These are phyloP conservation scores for Cucumis cinereus DNA, from an alignment of 306 rosid genomes.

Conservation along the genomic window DNA sequence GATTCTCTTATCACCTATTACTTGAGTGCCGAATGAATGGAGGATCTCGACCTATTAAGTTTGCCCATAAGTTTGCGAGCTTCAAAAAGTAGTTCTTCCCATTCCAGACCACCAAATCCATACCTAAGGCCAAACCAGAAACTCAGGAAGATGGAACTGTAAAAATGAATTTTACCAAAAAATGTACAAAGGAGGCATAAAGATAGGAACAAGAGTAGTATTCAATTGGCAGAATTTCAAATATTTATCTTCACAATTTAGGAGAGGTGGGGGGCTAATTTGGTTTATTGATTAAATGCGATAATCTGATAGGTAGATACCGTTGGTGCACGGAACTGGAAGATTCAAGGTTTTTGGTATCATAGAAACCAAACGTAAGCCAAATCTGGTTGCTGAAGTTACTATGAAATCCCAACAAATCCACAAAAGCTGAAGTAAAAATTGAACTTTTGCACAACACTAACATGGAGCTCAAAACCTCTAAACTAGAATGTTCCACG, in stretches of 20 bases:
- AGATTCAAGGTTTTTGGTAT: background rate
- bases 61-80: constrained; percentile 77
- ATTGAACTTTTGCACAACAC: background rate
- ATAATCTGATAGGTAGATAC: too few species aligned
- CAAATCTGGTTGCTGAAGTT: background rate
- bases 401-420: background rate
- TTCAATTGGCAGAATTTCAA: background rate
- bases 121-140: constrained; percentile 31
- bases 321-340: background rate
- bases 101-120: constrained; percentile 61
- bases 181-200: too few species aligned
- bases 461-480: background rate
- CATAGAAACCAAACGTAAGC: background rate
- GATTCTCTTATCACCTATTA: constrained; percentile 13
- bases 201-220: background rate
- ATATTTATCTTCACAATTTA: background rate
- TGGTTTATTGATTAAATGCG: too few species aligned
- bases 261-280: background rate
- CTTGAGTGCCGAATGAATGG: constrained; percentile 23
- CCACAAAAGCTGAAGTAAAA: background rate
- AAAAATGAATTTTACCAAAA: background rate
- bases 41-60: constrained; percentile 49
- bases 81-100: constrained; percentile 48
- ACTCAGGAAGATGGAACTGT: constrained; percentile 1
- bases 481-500: background rate